Evolutionary conservation across 768 basidiomycete genomes (phyloP).

Genomic region (Phylloporus sp.): DNA sequence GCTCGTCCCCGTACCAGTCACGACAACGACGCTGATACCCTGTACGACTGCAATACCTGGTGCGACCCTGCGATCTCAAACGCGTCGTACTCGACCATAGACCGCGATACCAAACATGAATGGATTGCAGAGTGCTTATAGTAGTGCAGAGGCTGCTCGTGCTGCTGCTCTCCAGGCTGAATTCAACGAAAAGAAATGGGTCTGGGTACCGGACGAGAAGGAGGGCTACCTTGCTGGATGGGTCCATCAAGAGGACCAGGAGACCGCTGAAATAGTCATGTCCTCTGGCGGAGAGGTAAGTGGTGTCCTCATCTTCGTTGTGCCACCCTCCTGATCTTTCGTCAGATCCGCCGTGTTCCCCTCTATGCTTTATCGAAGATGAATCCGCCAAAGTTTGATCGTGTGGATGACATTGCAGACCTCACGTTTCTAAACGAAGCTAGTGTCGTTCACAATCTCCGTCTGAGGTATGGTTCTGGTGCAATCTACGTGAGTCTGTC

Average conservation of each 20-base stretch:
- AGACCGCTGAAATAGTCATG: slow-evolving; percentile 80
- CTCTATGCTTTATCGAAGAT: slow-evolving; percentile 87
- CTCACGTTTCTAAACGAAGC: slow-evolving; percentile 98
- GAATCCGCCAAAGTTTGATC: slow-evolving; percentile 98
- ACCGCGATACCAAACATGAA: slow-evolving; percentile 38
- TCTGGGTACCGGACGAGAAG: slow-evolving; percentile 92
- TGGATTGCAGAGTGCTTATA: slow-evolving; percentile 45
- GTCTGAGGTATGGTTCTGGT: slow-evolving; percentile 85
- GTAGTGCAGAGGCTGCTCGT: slow-evolving; percentile 67
- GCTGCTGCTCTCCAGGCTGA: slow-evolving; percentile 90
- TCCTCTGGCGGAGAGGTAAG: slow-evolving; percentile 79
- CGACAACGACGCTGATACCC: slow-evolving; percentile 9
- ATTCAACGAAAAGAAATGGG: slow-evolving; percentile 98
- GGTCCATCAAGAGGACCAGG: slow-evolving; percentile 85
- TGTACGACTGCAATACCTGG: not conserved
- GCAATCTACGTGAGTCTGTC: slow-evolving; percentile 77
- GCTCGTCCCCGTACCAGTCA: not conserved
- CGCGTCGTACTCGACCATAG: slow-evolving; percentile 11
- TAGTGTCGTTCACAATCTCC: slow-evolving; percentile 96
- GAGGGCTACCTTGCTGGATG: slow-evolving; percentile 94
- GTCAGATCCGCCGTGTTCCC: slow-evolving; percentile 62
- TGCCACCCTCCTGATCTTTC: slow-evolving; percentile 5
- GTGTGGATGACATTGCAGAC: slow-evolving; percentile 97
- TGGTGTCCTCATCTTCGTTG: slow-evolving; percentile 12
- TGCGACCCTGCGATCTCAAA: not conserved